Conservation (phyloP, 495 filamentous ascomycete genomes). For the Xylaria grammica region DNA sequence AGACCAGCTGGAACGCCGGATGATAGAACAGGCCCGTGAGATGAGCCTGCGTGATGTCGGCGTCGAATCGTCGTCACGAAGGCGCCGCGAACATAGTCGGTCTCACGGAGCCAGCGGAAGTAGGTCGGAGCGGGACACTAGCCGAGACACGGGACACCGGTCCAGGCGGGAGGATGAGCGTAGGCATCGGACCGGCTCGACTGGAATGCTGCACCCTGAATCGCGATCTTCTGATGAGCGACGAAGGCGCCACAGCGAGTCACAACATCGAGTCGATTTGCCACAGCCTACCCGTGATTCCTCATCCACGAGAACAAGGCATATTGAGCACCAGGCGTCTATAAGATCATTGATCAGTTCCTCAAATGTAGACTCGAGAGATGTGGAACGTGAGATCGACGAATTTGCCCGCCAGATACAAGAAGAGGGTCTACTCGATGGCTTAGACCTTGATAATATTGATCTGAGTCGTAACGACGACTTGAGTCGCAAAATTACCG, state of each 20-base stretch:
- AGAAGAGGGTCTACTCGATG: slow-evolving; percentile 84
- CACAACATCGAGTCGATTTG: slow-evolving; percentile 40
- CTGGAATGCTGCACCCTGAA: slow-evolving; percentile 37
- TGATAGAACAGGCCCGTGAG: slow-evolving; percentile 72
- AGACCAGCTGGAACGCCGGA: slow-evolving; percentile 68
- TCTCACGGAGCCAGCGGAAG: slow-evolving; percentile 40
- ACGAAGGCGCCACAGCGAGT: slow-evolving; percentile 32
- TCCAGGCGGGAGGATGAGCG: slow-evolving; percentile 36
- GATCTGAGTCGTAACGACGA: slow-evolving; percentile 80
- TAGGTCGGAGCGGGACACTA: slow-evolving; percentile 38
- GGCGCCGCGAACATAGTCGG: slow-evolving; percentile 51
- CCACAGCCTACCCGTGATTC: slow-evolving; percentile 43
- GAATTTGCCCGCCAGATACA: slow-evolving; percentile 88
- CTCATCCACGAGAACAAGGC: slow-evolving; percentile 48
- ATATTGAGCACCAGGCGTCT: slow-evolving; percentile 84
- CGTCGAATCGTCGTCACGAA: slow-evolving; percentile 48
- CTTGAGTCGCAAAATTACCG: slow-evolving; percentile 84
- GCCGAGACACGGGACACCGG: slow-evolving; percentile 36
- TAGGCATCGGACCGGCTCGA: slow-evolving; percentile 38
- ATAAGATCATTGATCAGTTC: slow-evolving; percentile 80
- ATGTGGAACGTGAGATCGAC: slow-evolving; percentile 72
- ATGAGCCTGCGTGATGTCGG: slow-evolving; percentile 73
- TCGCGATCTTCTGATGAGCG: slow-evolving; percentile 34
- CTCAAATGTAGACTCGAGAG: slow-evolving; percentile 71
- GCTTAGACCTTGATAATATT: slow-evolving; percentile 81